A percentile compares a stretch with the other conserved stretches of the same genome.
Conservation (phyloP, 805 yeast genomes). For the Zygoascus biomembranicola region DNA sequence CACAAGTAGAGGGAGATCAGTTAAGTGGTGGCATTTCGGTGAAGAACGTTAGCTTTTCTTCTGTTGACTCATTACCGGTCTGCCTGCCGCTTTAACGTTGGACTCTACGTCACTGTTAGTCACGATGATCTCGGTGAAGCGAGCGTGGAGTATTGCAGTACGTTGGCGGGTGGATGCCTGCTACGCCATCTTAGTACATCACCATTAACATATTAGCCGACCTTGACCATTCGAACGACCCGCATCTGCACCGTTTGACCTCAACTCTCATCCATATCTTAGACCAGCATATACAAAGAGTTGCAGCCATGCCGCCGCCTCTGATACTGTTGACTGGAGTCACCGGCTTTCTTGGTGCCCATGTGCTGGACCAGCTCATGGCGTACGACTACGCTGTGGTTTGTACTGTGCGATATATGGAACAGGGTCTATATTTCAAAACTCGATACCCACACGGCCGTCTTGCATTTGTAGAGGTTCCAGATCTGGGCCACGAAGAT, state of each 20-base stretch:
- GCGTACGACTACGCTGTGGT: slow-evolving; percentile 35
- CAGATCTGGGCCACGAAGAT: slow-evolving; percentile 33
- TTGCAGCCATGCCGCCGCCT: neutral
- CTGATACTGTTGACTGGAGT: slow-evolving; percentile 40
- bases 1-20: too few species aligned
- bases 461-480: slow-evolving; percentile 39
- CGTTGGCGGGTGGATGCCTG: too few species aligned
- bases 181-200: too few species aligned
- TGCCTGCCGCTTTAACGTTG: too few species aligned
- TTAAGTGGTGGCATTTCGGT: too few species aligned
- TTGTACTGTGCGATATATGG: slow-evolving; percentile 38
- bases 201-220: too few species aligned
- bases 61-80: too few species aligned
- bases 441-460: slow-evolving; percentile 27
- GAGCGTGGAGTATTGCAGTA: too few species aligned
- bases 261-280: neutral
- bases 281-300: too few species aligned
- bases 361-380: slow-evolving; percentile 33
- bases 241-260: neutral
- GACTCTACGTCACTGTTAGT: too few species aligned
- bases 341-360: slow-evolving; percentile 43
- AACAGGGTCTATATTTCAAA: slow-evolving; percentile 30
- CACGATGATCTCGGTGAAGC: too few species aligned
- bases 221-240: neutral
- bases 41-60: too few species aligned